Base-by-base conservation (phyloP, 805 yeast genomes). In the Isabelozyma heimii region DNA sequence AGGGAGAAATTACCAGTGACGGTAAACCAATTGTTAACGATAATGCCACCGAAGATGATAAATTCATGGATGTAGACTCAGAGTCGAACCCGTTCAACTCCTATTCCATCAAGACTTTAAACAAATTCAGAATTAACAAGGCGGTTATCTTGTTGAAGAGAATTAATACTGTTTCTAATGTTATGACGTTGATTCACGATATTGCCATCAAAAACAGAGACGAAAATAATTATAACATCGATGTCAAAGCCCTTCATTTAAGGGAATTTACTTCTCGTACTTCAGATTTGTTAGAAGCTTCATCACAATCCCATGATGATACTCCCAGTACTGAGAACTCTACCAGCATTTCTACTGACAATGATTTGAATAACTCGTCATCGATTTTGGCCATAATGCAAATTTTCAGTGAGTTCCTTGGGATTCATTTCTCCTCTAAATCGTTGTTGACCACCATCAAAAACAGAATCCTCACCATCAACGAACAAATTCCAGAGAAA, bases 221-320 rank as follows among this genome's bases (percentile, higher is more conserved):
- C 33, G 47, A 47, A 8, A 53, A 62, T 10, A 48, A 48, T 8
- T 50, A 52, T 10, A 52, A 57, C 30, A 54, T 65, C 0, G 63
- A 65, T 7, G 67, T 82, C 42, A 76, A 73, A 54, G 85, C 82
- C 1, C 62, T 83, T 5, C 83, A 84, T 56, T 63, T 84, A 49
- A 74, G 85, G 49, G 79, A 80, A 39, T 69, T 85, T 44, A 80
- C 87, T 1, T 85, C 86, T 47, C 72, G 91, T 61, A 84, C 89
- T 0, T 82, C 89, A 0, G 88, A 85, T 61, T 66, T 85, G 45
- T 72, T 85, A 46, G 88, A 83, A 57, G 89, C 88, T 1, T 83
- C 90, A 1, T 68, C 76, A 10, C 35, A 30, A 13, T 30, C 35
- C 9, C 35, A 30, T 13, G 55, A 56, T 5, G 65, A 59, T 20